Evolutionary conservation across 371 early-diverging fungal species (phyloP).

Genomic region (Rhizomucor miehei): DNA sequence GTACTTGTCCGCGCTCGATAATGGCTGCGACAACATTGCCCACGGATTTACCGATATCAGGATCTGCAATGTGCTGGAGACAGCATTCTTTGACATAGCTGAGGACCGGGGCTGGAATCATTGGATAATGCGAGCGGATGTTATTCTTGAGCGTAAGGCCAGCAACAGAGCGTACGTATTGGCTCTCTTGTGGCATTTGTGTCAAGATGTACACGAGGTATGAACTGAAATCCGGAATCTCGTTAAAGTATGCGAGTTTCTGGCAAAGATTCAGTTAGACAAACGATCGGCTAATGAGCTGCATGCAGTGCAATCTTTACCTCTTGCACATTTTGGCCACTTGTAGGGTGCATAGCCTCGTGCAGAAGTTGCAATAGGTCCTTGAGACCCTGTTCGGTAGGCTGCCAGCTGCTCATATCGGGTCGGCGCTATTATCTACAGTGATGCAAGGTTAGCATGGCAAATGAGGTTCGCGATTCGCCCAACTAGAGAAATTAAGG

Average conservation of each 20-base stretch:
- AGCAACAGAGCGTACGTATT: slow-evolving; percentile 74
- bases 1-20: slow-evolving; percentile 62
- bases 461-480: too few relatives aligned
- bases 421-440: not conserved
- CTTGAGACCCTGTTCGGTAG: slow-evolving; percentile 46
- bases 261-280: slow-evolving; percentile 23
- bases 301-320: slow-evolving; percentile 13
- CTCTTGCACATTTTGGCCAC: slow-evolving; percentile 41
- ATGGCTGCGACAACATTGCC: slow-evolving; percentile 79
- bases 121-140: slow-evolving; percentile 60
- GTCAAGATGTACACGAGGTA: slow-evolving; percentile 87
- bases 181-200: slow-evolving; percentile 63
- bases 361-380: slow-evolving; percentile 46
- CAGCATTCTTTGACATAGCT: slow-evolving; percentile 74
- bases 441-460: not conserved
- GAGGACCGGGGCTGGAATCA: slow-evolving; percentile 63
- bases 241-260: slow-evolving; percentile 82
- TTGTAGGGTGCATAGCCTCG: slow-evolving; percentile 45
- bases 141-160: slow-evolving; percentile 90
- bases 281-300: not conserved
- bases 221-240: slow-evolving; percentile 85
- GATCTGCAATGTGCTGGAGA: slow-evolving; percentile 75
- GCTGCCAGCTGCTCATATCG: slow-evolving; percentile 47
- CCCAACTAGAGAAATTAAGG: too few relatives aligned
- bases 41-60: slow-evolving; percentile 67